Base-by-base conservation (phyloP, 2,329 filamentous ascomycete genomes). In the Blumeria hordei region DNA sequence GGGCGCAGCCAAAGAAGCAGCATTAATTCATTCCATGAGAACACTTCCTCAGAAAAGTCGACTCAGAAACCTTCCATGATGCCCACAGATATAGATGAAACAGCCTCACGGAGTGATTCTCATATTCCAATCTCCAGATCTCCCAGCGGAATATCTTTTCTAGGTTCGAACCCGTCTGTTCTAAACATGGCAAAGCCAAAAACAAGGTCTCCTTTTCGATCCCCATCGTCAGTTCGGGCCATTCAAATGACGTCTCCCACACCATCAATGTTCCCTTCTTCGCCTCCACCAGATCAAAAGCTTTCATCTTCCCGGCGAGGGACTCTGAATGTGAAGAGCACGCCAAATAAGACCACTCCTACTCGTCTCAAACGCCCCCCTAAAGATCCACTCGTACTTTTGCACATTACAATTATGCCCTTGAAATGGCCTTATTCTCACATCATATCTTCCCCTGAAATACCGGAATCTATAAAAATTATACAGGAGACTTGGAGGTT, bases 371-470 rank as follows among this genome's bases (percentile, higher is more conserved):
- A 74, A 66, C 64, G 68, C 34, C 71, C 70, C 59, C 74, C 74
- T 55, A 76, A 77, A 52, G 65, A 67, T n/a, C 85, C 85, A 2
- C 72, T 92, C 1, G 83, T 92, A 1, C 70, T 92, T 50, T 71
- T 92, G 3, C 85, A 92, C 61, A 80, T 85, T 37, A 88, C 84
- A 0, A 71, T 90, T 0, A 69, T 92, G 5, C 84, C 85, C 0
- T 71, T 86, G 9, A 72, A 78, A 43, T 77, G 82, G 71, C 71
- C 73, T 0, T 88, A 82, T 72, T 75, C 71, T 1, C 70, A 74
- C 28, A 67, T 80, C 8, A 65, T 81, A 33, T 71, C 76, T 34
- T 67, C 66, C 6, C 65, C 64, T 32, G 63, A 66, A 4, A 62
- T 76, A 33, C 71, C 70, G 7, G 67, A 71, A 6, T 68, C 69